Evolutionary conservation across 805 yeast species (phyloP), one percentile per base, ranked within the genome.

Genomic region (Ogataea wickerhamii): DNA sequence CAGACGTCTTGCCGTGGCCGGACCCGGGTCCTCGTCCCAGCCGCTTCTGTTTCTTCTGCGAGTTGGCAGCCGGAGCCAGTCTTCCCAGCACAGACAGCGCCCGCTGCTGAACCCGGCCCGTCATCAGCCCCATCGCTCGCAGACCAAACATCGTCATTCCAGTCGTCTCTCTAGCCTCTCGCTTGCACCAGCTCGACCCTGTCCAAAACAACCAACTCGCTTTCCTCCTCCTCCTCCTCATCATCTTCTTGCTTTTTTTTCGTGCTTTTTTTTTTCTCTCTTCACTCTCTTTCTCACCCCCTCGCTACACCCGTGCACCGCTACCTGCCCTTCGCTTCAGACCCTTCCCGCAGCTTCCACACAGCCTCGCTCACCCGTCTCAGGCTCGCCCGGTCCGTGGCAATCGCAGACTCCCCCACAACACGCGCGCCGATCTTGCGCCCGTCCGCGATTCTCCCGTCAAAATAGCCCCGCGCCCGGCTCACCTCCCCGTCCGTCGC

Each of bases 1-100:
- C 95, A 5, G 97, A 79, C 3, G 98, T 93, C 64, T 91, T 89
- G 68, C 98, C 98, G 49, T 76, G 71, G 16, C 88, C 87, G 25
- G 94, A 82, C 28, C 94, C 88, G 18, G 96, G 95, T 67, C 98
- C 98, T 69, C 98, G 80, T 64, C 98, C 98, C 10, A 91, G 71
- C 62, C 96, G 74, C 56, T 80, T 85, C 55, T 71, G 73, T 13
- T 70, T 61, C 35, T 66, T 68, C 28, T 78, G 80, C 0, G 91
- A 78, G 32, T 82, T 80, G 28, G 69, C 69, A 4, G 80, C 70
- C 7, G 89, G 87, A 27, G 68, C 62, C 47, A 83, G 67, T 20
- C 58, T 60, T 2, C 84, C 77, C 46, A 83, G 55, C 28, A 74
- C 52, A 0, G 83, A 74, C 1, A 69, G 47, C 4, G 63, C 45